Evolutionary conservation across 805 yeast genomes (phyloP).

Genomic region (Metschnikowia vanudenii): DNA sequence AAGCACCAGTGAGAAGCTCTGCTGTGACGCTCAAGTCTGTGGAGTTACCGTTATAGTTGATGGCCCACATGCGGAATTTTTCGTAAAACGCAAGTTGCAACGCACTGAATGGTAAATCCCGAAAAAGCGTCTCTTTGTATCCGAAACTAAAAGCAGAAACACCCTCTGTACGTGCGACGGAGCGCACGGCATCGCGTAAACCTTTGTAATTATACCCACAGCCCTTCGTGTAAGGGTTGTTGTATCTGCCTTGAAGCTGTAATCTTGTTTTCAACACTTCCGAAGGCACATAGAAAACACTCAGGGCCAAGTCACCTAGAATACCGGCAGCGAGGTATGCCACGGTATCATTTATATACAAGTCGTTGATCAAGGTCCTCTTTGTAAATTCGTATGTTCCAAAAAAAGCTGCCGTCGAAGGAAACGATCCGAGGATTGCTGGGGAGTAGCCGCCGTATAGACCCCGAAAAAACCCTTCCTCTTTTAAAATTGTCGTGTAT

Average conservation of each 20-base stretch:
- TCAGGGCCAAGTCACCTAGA: slow-evolving; percentile 88
- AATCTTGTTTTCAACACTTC: slow-evolving; percentile 92
- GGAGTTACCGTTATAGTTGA: slow-evolving; percentile 27
- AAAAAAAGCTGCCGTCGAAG: slow-evolving; percentile 92
- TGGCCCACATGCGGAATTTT: slow-evolving; percentile 65
- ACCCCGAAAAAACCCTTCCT: slow-evolving; percentile 85
- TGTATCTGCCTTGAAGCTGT: slow-evolving; percentile 86
- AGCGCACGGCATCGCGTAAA: slow-evolving; percentile 64
- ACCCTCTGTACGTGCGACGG: slow-evolving; percentile 73
- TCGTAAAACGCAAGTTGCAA: slow-evolving; percentile 96
- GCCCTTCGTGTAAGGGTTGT: slow-evolving; percentile 66
- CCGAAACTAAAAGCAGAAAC: slow-evolving; percentile 77
- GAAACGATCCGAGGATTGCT: slow-evolving; percentile 89
- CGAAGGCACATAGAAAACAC: slow-evolving; percentile 88
- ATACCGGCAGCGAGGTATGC: slow-evolving; percentile 85
- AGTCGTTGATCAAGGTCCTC: slow-evolving; percentile 62
- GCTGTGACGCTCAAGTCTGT: slow-evolving; percentile 52
- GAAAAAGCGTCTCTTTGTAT: slow-evolving; percentile 85
- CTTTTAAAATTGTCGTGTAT: slow-evolving; percentile 65
- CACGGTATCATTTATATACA: slow-evolving; percentile 69
- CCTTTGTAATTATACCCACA: slow-evolving; percentile 87
- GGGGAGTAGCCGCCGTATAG: slow-evolving; percentile 91
- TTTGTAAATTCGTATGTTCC: slow-evolving; percentile 85
- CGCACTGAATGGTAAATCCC: slow-evolving; percentile 96
- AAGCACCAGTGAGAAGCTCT: slow-evolving; percentile 87